phyloP scores from a whole-genome alignment of 2,329 filamentous ascomycete species.

The Fusarium camptoceras region DNA sequence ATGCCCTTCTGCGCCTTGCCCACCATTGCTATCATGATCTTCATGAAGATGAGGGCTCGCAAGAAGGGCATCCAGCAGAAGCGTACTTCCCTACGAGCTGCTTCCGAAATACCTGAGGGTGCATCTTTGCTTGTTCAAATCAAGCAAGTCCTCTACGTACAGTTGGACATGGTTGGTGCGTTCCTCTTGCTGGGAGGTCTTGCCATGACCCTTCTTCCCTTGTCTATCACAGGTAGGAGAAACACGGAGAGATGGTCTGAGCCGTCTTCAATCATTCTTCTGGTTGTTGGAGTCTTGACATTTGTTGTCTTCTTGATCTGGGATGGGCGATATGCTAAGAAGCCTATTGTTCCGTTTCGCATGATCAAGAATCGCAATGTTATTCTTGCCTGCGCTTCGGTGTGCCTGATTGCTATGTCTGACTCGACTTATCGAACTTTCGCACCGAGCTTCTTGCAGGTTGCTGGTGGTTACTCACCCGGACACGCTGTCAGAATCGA shows the following conservation, averaged over 20 bases:
- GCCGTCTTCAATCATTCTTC: constrained; percentile 25
- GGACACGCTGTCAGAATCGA: constrained; percentile 33
- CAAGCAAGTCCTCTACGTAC: not conserved
- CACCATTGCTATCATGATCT: constrained; percentile 26
- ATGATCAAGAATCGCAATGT: constrained; percentile 35
- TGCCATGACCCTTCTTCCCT: constrained; percentile 29
- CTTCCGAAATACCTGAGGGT: constrained; percentile 2
- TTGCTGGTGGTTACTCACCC: constrained; percentile 22
- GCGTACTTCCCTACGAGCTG: not conserved
- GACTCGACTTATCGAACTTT: constrained; percentile 32
- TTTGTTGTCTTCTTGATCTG: constrained; percentile 24
- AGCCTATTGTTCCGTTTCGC: constrained; percentile 32
- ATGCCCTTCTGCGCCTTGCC: constrained; percentile 24
- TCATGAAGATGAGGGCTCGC: constrained; percentile 17
- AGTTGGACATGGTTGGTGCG: constrained; percentile 28
- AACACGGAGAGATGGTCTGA: constrained; percentile 30
- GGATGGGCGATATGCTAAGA: constrained; percentile 23
- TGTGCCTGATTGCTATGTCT: constrained; percentile 31
- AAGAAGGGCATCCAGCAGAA: not conserved
- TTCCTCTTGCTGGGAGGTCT: constrained; percentile 25
- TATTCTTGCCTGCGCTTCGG: constrained; percentile 28
- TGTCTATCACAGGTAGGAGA: constrained; percentile 29
- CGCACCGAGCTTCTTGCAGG: constrained; percentile 24
- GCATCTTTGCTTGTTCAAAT: not conserved
- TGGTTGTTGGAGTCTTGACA: constrained; percentile 26